A percentile compares a stretch with the other conserved stretches of the same genome.
Conservation (phyloP, 495 filamentous ascomycete genomes). For the Daldinia grandis region DNA sequence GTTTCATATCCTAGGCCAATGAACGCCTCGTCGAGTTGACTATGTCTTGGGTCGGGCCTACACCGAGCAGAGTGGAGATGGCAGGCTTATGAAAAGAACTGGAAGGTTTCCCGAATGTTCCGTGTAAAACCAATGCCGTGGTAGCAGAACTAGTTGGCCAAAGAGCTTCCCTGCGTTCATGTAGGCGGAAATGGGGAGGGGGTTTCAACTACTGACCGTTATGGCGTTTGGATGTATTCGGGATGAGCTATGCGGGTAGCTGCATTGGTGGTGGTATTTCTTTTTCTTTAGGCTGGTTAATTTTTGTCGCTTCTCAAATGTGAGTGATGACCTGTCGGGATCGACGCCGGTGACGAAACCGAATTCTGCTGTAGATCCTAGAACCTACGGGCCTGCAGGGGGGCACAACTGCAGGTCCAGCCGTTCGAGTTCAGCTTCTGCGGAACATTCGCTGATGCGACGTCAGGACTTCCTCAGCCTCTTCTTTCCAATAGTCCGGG, state of each 20-base stretch:
- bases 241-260: conserved; percentile 41
- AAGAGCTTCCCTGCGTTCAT: conserved; percentile 6
- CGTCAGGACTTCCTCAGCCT: conserved; percentile 31
- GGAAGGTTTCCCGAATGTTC: neutral
- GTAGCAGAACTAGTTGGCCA: neutral
- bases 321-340: conserved; percentile 22
- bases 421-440: conserved; percentile 19
- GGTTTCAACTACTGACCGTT: conserved; percentile 21
- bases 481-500: conserved; percentile 41
- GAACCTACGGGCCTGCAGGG: neutral
- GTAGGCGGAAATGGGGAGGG: conserved; percentile 3
- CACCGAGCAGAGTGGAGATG: conserved; percentile 13
- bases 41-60: conserved; percentile 8
- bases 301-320: conserved; percentile 3
- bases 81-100: neutral
- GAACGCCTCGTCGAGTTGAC: conserved; percentile 4
- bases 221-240: conserved; percentile 22
- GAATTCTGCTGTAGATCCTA: conserved; percentile 8
- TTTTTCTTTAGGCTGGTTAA: neutral
- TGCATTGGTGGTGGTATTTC: conserved; percentile 33
- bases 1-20: neutral
- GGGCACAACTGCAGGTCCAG: conserved; percentile 3
- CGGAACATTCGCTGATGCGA: conserved; percentile 30
- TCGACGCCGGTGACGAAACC: conserved; percentile 24
- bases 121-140: neutral